A percentile compares a stretch with the other conserved stretches of the same genome.
phyloP scores from a whole-genome alignment of 495 filamentous ascomycete species.

The Podospora pseudoanserina region DNA sequence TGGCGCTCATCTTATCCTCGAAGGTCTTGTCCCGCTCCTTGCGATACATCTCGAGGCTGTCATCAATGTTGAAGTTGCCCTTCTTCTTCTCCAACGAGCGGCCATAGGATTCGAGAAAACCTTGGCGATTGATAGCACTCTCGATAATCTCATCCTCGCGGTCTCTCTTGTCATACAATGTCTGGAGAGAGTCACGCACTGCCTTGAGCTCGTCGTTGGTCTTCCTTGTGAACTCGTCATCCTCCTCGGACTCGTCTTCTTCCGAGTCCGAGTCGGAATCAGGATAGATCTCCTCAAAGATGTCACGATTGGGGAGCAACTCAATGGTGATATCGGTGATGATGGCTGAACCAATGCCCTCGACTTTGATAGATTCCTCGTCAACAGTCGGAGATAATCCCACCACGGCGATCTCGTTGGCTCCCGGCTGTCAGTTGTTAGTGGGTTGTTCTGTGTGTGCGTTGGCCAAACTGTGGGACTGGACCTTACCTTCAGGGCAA shows the following conservation, averaged over 20 bases:
- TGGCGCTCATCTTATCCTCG: constrained; percentile 35
- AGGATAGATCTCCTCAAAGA: constrained; percentile 55
- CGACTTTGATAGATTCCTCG: constrained; percentile 66
- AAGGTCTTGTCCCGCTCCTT: constrained; percentile 48
- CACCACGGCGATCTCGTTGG: constrained; percentile 61
- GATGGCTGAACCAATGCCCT: constrained; percentile 58
- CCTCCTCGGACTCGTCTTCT: constrained; percentile 31
- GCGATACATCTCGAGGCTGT: constrained; percentile 43
- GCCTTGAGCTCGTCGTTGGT: constrained; percentile 26
- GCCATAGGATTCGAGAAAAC: constrained; percentile 45
- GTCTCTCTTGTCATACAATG: constrained; percentile 28
- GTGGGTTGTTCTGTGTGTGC: not conserved
- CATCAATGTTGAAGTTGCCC: constrained; percentile 26
- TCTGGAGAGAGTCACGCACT: constrained; percentile 27
- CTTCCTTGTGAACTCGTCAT: constrained; percentile 29
- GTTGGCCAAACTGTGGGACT: not conserved
- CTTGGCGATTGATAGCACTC: constrained; percentile 39
- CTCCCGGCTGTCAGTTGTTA: constrained; percentile 45
- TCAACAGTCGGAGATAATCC: constrained; percentile 64
- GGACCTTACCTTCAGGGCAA: constrained; percentile 51
- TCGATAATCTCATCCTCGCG: constrained; percentile 32
- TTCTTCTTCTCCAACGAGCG: constrained; percentile 37
- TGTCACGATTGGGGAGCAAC: constrained; percentile 55
- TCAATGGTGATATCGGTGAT: constrained; percentile 67
- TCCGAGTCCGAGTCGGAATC: constrained; percentile 44